Conservation (phyloP, 305 asterid species). For the Salvia sclarea region DNA sequence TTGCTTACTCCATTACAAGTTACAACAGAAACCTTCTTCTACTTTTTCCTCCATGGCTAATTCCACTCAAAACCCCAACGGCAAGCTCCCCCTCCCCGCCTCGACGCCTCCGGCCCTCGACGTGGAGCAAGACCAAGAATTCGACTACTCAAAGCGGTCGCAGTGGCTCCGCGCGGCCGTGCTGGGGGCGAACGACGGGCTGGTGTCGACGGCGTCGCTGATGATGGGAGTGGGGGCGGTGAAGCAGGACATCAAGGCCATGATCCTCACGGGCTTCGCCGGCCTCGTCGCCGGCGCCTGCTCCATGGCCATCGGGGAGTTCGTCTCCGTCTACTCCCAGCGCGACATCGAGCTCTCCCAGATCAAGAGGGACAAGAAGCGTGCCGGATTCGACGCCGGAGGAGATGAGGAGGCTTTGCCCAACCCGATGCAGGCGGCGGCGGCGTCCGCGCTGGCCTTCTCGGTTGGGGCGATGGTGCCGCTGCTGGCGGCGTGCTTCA, state of each 20-base stretch:
- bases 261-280: constrained; percentile 81
- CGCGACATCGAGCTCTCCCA: constrained; percentile 74
- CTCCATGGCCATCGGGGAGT: constrained; percentile 89
- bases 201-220: constrained; percentile 74
- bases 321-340: constrained; percentile 81
- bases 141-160: constrained; percentile 67
- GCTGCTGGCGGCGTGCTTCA: constrained; percentile 69
- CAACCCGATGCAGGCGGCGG: constrained; percentile 70
- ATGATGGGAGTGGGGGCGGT: constrained; percentile 94
- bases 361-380: constrained; percentile 46
- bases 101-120: constrained; percentile 19
- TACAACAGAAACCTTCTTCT: background rate
- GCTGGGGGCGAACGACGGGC: constrained; percentile 85
- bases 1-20: background rate
- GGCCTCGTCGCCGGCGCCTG: constrained; percentile 85
- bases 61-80: constrained; percentile 44
- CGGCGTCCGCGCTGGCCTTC: constrained; percentile 76
- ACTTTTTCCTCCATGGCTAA: constrained; percentile 45
- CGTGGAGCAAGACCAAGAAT: constrained; percentile 37
- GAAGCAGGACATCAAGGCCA: constrained; percentile 69
- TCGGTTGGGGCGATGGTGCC: constrained; percentile 76
- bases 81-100: constrained; percentile 15
- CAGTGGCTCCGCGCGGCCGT: constrained; percentile 95
- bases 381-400: background rate
- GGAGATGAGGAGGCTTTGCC: constrained; percentile 45